Base-by-base conservation (phyloP, 306 rosid genomes). In the Gynostemma pentaphyllum region DNA sequence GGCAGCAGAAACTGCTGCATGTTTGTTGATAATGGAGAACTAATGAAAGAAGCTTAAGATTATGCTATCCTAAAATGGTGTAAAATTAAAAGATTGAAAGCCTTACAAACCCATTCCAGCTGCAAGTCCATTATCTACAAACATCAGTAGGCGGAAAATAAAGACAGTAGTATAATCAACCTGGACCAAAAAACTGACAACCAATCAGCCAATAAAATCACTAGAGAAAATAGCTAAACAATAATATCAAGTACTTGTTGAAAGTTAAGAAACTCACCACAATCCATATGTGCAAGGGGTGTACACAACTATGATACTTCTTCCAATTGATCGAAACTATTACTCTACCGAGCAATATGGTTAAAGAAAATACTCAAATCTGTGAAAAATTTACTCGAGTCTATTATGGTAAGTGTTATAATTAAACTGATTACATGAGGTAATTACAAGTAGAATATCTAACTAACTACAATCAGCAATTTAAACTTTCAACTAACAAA, bases 31-130 rank as follows among this genome's bases (percentile, higher is more conserved):
- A 0, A 57, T 12, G 48, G 34, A 7, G 66, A 40, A 39, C 22
- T 39, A 39, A 60, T 22, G 13, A 23, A 60, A 60, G 11, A 60
- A 41, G 12, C 12, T 47, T 2, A 59, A 2, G 30, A 39, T 59
- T 36, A 36, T 59, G 18, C 47, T 39, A 24, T 7, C 28, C 45
- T 3, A 60, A 13, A 21, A 13, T 60, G 14, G 23, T 32, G 21
- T 37, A 60, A 60, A 60, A 22, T 45, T 5, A 44, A 67, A 64
- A 64, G 76, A n/a, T 54, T 34, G 55, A 73, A 76, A 81, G 71
- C 66, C 99, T 88, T 88, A 92, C 99, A 92, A 86, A 40, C 99
- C 99, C 99, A 92, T 92, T 82, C 99, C 99, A 2, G 90, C 80
- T 27, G 97, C 90, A 67, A 92, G 82, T 26, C 99, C 99, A 80